Evolutionary conservation across 768 basidiomycete species (phyloP), one percentile per base, ranked within the genome.

Genomic region (Termitomyces sp.): DNA sequence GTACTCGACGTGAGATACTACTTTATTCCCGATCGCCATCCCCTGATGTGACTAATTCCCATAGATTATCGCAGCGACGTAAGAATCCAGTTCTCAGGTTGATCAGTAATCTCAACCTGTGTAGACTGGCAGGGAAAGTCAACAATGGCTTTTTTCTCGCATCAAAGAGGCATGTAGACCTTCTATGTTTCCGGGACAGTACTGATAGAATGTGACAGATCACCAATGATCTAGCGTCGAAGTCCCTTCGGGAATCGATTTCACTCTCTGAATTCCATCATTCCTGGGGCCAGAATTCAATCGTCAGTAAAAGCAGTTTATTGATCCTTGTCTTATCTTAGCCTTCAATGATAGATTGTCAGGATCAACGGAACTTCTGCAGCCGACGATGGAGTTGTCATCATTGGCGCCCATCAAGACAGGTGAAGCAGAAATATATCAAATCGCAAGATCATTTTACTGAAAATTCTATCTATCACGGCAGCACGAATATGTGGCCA

Each of bases 381-480:
- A 11, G 73, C 70, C 17, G 86, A 90, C 67, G 82, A 88, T 57
- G 79, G 81, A 17, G 79, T 86, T 51, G 80, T 94, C 40, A 77
- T 94, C 63, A 77, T 94, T 65, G 81, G 84, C 43, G 93, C 93
- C 47, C 93, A 95, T 72, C 91, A 89, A 71, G 93, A 94, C 71
- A 92, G 91, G 89, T 85, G 67, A 68, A 67, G 61, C 49, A 56
- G 57, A 60, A 57, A 63, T 49, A 43, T 52, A 25, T 58, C 57
- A 37, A 57, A 31, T 49, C 48, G 46, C 52, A 55, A 48, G 48
- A 51, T 37, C 40, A 40, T 53, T 47, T 57, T 45, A 40, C 45
- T 64, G 49, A 63, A 54, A 54, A 48, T 50, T 31, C 52, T 62
- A 54, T 56, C 14, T 31, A 32, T 62, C 43, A 57, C 49, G 57